phyloP scores from a whole-genome alignment of 2,329 filamentous ascomycete species.

The Sclerotinia borealis region DNA sequence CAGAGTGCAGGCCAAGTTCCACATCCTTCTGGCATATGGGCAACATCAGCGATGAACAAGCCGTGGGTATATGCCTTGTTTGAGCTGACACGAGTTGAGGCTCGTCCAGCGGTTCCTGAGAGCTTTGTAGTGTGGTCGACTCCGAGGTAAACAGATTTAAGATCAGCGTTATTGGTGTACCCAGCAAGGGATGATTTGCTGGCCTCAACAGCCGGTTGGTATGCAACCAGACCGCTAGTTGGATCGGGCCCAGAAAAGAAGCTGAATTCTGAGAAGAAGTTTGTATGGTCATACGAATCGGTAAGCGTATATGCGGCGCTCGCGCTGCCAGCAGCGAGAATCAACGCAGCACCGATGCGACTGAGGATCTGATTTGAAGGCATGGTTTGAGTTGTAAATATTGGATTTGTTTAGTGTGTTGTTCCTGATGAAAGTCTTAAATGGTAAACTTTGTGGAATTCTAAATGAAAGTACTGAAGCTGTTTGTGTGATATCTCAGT shows the following conservation, averaged over 20 bases:
- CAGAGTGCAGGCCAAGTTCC: constrained; percentile 56
- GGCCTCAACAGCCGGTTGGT: constrained; percentile 55
- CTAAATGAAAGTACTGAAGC: constrained; percentile 3
- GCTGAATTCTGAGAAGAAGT: constrained; percentile 43
- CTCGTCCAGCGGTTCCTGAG: constrained; percentile 47
- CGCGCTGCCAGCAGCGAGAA: constrained; percentile 24
- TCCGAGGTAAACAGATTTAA: constrained; percentile 55
- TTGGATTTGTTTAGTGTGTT: not conserved
- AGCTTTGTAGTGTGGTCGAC: constrained; percentile 58
- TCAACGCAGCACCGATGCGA: constrained; percentile 30
- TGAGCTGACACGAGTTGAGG: constrained; percentile 61
- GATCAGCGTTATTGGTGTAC: constrained; percentile 35
- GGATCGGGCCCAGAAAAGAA: constrained; percentile 59
- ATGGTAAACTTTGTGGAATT: not conserved
- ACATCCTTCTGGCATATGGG: constrained; percentile 54
- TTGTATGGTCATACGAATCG: constrained; percentile 39
- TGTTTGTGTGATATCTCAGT: not conserved
- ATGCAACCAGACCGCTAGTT: constrained; percentile 69
- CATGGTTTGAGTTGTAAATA: constrained; percentile 16
- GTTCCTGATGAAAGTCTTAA: not conserved
- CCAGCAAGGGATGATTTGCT: constrained; percentile 44
- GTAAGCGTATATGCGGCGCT: constrained; percentile 37
- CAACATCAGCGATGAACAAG: constrained; percentile 52
- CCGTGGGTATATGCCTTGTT: constrained; percentile 48
- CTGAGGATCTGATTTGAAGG: constrained; percentile 21